Conservation (phyloP, 1,284 basidiomycete genomes). For the Lignosus rhinocerotis region DNA sequence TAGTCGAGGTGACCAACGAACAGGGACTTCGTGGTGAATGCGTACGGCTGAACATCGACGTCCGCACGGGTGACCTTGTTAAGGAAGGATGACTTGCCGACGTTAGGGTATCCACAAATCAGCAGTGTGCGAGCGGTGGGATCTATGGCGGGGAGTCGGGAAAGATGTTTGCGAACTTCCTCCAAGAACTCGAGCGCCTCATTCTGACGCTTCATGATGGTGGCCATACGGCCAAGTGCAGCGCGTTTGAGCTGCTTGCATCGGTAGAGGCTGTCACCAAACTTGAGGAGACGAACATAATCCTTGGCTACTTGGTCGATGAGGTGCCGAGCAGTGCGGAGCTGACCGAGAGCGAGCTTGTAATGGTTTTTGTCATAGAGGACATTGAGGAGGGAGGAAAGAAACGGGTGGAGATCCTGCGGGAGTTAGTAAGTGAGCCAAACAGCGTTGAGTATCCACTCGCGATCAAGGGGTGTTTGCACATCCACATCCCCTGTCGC, state of each 20-base stretch:
- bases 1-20: constrained; percentile 98
- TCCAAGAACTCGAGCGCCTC: constrained; percentile 95
- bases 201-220: constrained; percentile 95
- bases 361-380: constrained; percentile 99
- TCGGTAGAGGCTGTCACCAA: constrained; percentile 93
- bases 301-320: constrained; percentile 96
- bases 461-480: too few species aligned
- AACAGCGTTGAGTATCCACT: background rate
- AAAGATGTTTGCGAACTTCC: constrained; percentile 96
- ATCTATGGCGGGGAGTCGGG: constrained; percentile 93
- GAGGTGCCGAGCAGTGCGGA: constrained; percentile 90
- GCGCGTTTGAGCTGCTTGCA: constrained; percentile 97
- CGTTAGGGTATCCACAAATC: constrained; percentile 96
- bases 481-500: too few species aligned
- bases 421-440: background rate
- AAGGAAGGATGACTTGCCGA: constrained; percentile 96
- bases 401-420: constrained; percentile 93
- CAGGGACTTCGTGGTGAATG: constrained; percentile 95
- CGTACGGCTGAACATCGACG: constrained; percentile 97
- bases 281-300: constrained; percentile 92
- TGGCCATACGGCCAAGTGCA: constrained; percentile 95
- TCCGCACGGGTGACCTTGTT: constrained; percentile 98
- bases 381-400: constrained; percentile 92
- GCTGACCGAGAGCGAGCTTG: constrained; percentile 94
- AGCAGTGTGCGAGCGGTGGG: constrained; percentile 95